phyloP scores from a whole-genome alignment of 2,329 filamentous ascomycete genomes.

The Penicillium olsonii region DNA sequence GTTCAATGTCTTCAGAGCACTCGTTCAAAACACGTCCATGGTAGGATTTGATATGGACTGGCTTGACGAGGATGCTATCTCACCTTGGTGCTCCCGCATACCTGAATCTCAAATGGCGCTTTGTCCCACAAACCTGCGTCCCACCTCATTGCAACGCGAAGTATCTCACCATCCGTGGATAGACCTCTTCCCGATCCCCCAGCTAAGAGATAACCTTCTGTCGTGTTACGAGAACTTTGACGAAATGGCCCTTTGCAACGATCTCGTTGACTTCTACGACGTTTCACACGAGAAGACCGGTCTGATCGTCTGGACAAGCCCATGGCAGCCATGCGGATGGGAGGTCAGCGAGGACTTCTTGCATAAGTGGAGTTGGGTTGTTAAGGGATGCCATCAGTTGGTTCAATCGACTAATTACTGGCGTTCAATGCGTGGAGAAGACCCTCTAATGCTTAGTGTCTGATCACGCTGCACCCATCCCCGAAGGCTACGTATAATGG shows the following conservation, averaged over 20 bases:
- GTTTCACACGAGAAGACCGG: constrained; percentile 4
- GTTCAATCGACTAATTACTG: constrained; percentile 30
- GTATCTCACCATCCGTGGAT: constrained; percentile 28
- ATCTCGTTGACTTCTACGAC: constrained; percentile 17
- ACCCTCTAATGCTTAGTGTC: too few species aligned
- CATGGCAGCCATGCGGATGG: constrained; percentile 32
- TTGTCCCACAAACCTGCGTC: constrained; percentile 18
- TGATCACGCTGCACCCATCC: too few species aligned
- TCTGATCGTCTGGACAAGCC: constrained; percentile 31
- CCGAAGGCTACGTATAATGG: too few species aligned
- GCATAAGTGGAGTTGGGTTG: constrained; percentile 30
- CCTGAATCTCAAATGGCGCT: too few species aligned
- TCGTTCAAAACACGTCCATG: constrained; percentile 17
- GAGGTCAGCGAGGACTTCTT: constrained; percentile 29
- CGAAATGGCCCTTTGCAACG: constrained; percentile 18
- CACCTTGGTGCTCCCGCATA: constrained; percentile 10
- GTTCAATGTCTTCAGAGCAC: constrained; percentile 19
- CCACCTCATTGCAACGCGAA: constrained; percentile 21
- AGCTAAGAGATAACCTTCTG: constrained; percentile 27
- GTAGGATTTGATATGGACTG: constrained; percentile 15
- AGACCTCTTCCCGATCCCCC: constrained; percentile 24
- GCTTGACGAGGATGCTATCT: constrained; percentile 21
- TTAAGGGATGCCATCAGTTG: constrained; percentile 26
- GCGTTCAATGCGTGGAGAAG: constrained; percentile 28
- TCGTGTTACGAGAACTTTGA: constrained; percentile 16